Percentiles rank a stretch among this genome's conserved stretches.
Evolutionary conservation across 2,329 filamentous ascomycete genomes (phyloP).

Genomic region (Fusarium algeriense): DNA sequence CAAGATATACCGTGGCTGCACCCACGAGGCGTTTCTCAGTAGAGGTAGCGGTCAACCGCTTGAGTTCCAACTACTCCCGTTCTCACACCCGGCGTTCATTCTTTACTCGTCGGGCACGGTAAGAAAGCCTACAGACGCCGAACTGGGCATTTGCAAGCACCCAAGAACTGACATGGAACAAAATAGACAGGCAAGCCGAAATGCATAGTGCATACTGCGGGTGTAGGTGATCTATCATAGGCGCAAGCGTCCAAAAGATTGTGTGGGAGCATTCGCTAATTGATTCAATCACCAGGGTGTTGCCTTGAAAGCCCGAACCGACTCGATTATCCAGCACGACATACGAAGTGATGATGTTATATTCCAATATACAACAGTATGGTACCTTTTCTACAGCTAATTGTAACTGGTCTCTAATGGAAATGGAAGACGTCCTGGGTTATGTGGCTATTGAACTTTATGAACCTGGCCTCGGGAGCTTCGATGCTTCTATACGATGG

Average conservation of each 20-base stretch:
- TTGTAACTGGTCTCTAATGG: neutral
- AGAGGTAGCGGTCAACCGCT: neutral
- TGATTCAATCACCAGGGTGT: neutral
- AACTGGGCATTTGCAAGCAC: no score
- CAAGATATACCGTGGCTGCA: neutral
- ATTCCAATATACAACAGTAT: constrained; percentile 1
- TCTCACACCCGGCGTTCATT: neutral
- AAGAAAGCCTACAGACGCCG: neutral
- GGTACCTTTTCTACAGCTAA: no score
- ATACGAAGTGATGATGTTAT: neutral
- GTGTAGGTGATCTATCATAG: neutral
- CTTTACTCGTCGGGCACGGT: neutral
- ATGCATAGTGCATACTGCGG: neutral
- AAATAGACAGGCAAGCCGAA: neutral
- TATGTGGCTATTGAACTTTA: neutral
- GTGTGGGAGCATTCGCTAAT: neutral
- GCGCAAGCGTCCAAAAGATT: no score
- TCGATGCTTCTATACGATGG: neutral
- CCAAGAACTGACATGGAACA: no score
- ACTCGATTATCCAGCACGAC: neutral
- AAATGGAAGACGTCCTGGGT: neutral
- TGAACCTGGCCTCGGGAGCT: neutral
- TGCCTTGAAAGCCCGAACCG: neutral
- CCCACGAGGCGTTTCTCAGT: neutral
- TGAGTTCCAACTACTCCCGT: neutral